Conservation (phyloP, 306 rosid genomes). For the Cicer bijugum region DNA sequence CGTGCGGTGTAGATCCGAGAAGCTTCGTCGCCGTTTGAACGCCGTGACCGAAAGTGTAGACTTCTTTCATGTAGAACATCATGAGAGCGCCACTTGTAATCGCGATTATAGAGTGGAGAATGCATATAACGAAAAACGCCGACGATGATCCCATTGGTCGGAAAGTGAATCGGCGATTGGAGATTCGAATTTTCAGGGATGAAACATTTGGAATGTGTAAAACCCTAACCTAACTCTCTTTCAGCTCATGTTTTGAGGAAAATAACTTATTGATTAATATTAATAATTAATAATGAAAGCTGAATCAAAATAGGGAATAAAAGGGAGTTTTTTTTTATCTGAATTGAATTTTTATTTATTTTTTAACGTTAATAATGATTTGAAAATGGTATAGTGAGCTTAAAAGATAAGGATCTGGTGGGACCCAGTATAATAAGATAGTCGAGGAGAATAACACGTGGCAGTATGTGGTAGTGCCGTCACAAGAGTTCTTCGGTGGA, state of each 20-base stretch:
- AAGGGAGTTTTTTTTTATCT: too few species aligned
- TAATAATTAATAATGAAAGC: too few species aligned
- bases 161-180: not conserved
- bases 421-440: not conserved
- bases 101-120: conserved; percentile 76
- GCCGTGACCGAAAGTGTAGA: conserved; percentile 86
- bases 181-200: not conserved
- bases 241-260: conserved; percentile 16
- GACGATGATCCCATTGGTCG: conserved; percentile 53
- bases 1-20: conserved; percentile 89
- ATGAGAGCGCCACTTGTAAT: conserved; percentile 68
- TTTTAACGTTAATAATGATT: not conserved
- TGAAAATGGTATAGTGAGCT: not conserved
- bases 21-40: conserved; percentile 66
- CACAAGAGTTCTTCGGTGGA: not conserved
- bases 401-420: not conserved
- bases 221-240: conserved; percentile 50
- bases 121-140: conserved; percentile 79
- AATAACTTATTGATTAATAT: not conserved
- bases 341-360: not conserved
- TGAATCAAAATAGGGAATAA: too few species aligned
- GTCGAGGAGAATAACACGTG: not conserved
- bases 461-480: not conserved
- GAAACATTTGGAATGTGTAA: not conserved
- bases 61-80: conserved; percentile 96